Evolutionary conservation across 805 yeast species (phyloP).

Genomic region (Candida maesae): DNA sequence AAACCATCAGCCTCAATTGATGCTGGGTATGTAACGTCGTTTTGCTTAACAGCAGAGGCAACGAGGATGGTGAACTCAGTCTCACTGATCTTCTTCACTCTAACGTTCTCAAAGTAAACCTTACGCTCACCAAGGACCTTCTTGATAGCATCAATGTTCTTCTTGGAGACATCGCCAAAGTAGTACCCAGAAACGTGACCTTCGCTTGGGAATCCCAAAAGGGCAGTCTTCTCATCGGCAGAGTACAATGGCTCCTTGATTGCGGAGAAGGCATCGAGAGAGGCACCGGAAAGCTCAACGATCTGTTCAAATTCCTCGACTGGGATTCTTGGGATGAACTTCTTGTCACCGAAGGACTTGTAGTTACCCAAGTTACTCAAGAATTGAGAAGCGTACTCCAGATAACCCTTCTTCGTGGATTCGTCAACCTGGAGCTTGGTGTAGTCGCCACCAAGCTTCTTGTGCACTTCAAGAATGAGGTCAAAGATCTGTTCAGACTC

Average conservation of each 20-base stretch:
- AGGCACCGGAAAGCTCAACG: conserved; percentile 36
- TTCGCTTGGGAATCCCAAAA: conserved; percentile 74
- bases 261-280: conserved; percentile 31
- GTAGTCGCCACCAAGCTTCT: conserved; percentile 45
- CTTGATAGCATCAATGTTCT: conserved; percentile 65
- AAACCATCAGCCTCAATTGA: conserved; percentile 37
- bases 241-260: conserved; percentile 49
- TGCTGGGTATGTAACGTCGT: conserved; percentile 53
- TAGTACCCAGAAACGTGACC: conserved; percentile 79
- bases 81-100: conserved; percentile 56
- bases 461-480: conserved; percentile 58
- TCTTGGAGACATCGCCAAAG: conserved; percentile 47
- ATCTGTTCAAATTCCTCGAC: conserved; percentile 46
- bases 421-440: conserved; percentile 34
- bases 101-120: conserved; percentile 75
- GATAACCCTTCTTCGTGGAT: conserved; percentile 41
- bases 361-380: conserved; percentile 72
- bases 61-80: conserved; percentile 55
- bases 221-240: conserved; percentile 40
- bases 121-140: conserved; percentile 57
- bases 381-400: conserved; percentile 76
- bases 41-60: conserved; percentile 56
- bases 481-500: conserved; percentile 78
- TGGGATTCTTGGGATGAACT: conserved; percentile 68
- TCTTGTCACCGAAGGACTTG: conserved; percentile 86